Evolutionary conservation across 208 protist genomes (phyloP).

Genomic region (Acanthamoeba divionensis): DNA sequence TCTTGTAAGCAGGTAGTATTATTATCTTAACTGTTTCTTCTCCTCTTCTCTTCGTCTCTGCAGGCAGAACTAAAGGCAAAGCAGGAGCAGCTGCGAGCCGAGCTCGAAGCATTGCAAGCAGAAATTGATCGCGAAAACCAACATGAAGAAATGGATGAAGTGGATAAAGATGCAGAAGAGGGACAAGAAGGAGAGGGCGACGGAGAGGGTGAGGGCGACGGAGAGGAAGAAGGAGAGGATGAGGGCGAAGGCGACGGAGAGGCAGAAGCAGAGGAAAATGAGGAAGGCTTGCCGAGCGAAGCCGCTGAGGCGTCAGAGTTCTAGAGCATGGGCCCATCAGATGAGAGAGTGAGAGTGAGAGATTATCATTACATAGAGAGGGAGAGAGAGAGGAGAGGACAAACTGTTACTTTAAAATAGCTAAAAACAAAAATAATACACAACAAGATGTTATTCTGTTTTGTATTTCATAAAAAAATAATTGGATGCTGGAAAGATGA

Average conservation of each 20-base stretch:
- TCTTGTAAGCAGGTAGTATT: not conserved
- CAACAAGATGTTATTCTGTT: no score
- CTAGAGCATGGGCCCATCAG: no score
- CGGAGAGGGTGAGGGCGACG: not conserved
- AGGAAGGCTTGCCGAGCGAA: no score
- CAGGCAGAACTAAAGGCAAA: not conserved
- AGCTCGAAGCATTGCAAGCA: not conserved
- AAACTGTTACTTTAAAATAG: no score
- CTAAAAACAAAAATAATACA: no score
- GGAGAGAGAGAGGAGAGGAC: no score
- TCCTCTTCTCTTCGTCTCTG: not conserved
- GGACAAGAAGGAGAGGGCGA: not conserved
- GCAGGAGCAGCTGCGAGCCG: slow-evolving; percentile 15
- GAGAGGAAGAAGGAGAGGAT: not conserved
- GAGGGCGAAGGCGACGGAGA: not conserved
- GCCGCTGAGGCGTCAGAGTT: no score
- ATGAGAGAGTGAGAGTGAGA: no score
- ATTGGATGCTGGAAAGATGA: no score
- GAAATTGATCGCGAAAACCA: not conserved
- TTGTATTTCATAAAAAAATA: no score
- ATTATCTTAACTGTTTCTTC: not conserved
- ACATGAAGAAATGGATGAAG: not conserved
- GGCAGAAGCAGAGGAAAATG: no score
- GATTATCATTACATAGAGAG: no score
- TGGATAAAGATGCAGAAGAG: not conserved